Conservation (phyloP, 2,329 filamentous ascomycete species). For the Talaromyces islandicus region DNA sequence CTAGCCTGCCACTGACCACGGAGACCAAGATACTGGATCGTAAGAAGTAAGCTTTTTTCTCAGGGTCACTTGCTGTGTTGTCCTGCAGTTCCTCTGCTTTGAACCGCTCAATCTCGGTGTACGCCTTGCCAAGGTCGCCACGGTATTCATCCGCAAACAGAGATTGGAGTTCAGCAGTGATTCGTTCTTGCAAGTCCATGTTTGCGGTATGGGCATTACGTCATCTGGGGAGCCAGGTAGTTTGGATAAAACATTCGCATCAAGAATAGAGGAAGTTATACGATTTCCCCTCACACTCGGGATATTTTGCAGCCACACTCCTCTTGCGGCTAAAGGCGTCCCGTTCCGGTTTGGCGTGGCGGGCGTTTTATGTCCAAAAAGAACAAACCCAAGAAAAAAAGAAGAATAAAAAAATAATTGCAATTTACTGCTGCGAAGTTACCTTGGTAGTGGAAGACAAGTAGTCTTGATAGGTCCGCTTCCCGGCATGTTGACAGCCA, state of each 20-base stretch:
- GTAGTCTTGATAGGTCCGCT: background rate
- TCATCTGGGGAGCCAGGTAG: background rate
- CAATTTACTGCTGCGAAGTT: background rate
- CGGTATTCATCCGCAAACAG: slow-evolving; percentile 18
- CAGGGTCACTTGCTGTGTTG: slow-evolving; percentile 1
- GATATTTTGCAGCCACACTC: background rate
- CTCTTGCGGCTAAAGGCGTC: background rate
- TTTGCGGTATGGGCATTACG: background rate
- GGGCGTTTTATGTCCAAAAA: background rate
- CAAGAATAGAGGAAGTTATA: background rate
- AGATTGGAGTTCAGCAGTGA: slow-evolving; percentile 14
- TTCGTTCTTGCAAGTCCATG: slow-evolving; percentile 8
- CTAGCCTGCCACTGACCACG: slow-evolving; percentile 14
- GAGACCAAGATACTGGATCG: slow-evolving; percentile 13
- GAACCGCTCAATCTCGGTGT: slow-evolving; percentile 11
- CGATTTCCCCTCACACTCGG: background rate
- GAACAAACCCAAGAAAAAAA: background rate
- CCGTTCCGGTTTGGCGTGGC: background rate
- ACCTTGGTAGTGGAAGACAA: background rate
- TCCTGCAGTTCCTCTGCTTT: background rate
- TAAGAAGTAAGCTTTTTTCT: slow-evolving; percentile 14
- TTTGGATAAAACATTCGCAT: background rate
- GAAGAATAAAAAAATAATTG: background rate
- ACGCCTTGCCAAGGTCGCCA: slow-evolving; percentile 16
- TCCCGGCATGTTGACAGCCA: background rate